These are phyloP conservation scores for Aspergillus awamori DNA, from an alignment of 2,329 filamentous ascomycete species.

Conservation along the genomic window DNA sequence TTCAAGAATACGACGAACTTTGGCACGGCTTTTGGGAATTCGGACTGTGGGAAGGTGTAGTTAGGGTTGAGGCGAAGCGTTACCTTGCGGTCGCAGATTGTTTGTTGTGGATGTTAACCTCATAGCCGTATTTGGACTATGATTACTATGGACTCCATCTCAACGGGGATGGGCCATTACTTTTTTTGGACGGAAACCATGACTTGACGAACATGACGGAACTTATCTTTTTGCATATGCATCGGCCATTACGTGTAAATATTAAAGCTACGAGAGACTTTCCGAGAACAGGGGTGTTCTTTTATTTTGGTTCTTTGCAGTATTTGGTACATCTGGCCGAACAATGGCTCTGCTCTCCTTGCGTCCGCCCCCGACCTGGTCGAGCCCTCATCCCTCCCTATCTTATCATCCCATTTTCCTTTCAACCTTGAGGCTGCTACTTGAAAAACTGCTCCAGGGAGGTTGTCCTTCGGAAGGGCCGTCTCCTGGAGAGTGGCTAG, in stretches of 20 bases:
- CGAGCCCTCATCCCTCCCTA: slow-evolving; percentile 8
- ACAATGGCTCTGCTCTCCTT: slow-evolving; percentile 13
- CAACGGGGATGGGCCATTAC: slow-evolving; percentile 1
- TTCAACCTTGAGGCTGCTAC: not conserved
- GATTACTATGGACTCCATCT: not conserved
- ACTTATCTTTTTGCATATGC: slow-evolving; percentile 8
- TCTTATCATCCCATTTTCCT: slow-evolving; percentile 7
- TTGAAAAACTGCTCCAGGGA: not conserved
- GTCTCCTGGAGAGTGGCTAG: slow-evolving; percentile 3
- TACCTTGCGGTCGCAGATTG: not conserved
- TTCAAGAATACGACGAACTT: slow-evolving; percentile 52
- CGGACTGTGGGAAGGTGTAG: slow-evolving; percentile 23
- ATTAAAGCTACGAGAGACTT: slow-evolving; percentile 5
- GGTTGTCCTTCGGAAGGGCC: not conserved
- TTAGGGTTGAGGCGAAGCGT: not conserved
- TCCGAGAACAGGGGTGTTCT: not conserved
- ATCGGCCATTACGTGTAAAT: slow-evolving; percentile 14
- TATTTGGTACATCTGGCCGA: not conserved
- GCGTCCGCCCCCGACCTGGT: slow-evolving; percentile 10
- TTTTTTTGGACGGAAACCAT: slow-evolving; percentile 15
- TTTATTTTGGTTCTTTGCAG: not conserved
- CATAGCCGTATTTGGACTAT: not conserved
- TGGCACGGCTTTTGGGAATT: slow-evolving; percentile 50
- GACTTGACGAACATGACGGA: slow-evolving; percentile 19
- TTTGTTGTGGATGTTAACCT: not conserved